phyloP scores from a whole-genome alignment of 352 stramenopile species.

The Porosira glacialis region DNA sequence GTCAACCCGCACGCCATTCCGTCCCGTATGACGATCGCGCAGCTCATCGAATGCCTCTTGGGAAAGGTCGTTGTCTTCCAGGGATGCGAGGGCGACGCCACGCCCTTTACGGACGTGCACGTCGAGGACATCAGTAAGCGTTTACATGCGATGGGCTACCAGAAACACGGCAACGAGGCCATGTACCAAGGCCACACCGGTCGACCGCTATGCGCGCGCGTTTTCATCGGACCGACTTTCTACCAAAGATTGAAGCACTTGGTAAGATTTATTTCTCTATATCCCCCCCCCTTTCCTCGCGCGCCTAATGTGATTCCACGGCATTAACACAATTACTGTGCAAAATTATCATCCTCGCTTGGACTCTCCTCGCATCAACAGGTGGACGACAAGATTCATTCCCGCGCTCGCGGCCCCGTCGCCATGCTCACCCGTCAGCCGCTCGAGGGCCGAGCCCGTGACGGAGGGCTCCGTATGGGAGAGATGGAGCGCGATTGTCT shows the following conservation, averaged over 20 bases:
- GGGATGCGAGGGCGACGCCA: conserved; percentile 96
- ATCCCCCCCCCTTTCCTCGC: neutral
- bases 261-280: conserved; percentile 53
- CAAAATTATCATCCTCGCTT: conserved; percentile 8
- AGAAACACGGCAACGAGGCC: conserved; percentile 98
- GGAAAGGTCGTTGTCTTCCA: conserved; percentile 97
- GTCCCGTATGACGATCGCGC: conserved; percentile 99
- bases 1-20: conserved; percentile 99
- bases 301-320: neutral
- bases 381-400: conserved; percentile 99
- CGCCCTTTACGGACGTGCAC: conserved; percentile 97
- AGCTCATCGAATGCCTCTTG: conserved; percentile 99
- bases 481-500: conserved; percentile 99
- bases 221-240: conserved; percentile 99
- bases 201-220: conserved; percentile 89
- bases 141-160: conserved; percentile 91
- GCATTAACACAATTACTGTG: neutral
- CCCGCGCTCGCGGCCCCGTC: conserved; percentile 87
- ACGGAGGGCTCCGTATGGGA: conserved; percentile 99
- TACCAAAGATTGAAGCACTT: conserved; percentile 99
- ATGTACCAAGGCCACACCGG: conserved; percentile 99
- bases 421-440: conserved; percentile 98
- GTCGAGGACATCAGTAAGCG: conserved; percentile 95
- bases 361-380: conserved; percentile 46
- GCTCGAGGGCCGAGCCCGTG: conserved; percentile 95